Base-by-base conservation (phyloP, 768 basidiomycete genomes). In the Mycena epipterygia region DNA sequence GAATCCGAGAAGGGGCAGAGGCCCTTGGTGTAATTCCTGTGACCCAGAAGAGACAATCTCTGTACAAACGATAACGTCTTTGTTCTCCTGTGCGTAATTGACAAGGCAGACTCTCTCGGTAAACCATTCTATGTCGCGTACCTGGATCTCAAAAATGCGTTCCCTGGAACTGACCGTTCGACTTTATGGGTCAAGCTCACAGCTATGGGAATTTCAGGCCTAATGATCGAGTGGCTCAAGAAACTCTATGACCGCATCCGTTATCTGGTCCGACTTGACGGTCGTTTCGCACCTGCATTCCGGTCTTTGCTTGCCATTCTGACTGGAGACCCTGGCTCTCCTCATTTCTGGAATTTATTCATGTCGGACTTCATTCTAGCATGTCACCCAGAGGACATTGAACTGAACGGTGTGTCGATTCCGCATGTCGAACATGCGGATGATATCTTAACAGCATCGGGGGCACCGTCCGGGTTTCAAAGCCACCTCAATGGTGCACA, bases 41-140 rank as follows among this genome's bases (percentile, higher is more conserved):
- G n/a, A n/a, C n/a, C n/a, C n/a, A n/a, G n/a, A n/a, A n/a, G n/a
- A n/a, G n/a, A n/a, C n/a, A n/a, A n/a, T n/a, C n/a, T n/a, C n/a
- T n/a, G n/a, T n/a, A n/a, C n/a, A n/a, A n/a, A n/a, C n/a, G n/a
- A n/a, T n/a, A n/a, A n/a, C n/a, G 37, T 63, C 7, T 63, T 63
- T 25, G 61, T 63, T 12, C 48, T 63, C 7, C 46, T 46, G 2
- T 49, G 61, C 32, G 32, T 63, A 13, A 41, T 63, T n/a, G 61
- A 48, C 21, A 48, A 48, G 9, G 46, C 21, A 19, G n/a, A n/a
- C n/a, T n/a, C 25, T 48, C 25, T 27, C 12, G 46, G 46, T n/a
- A 48, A 39, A 39, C 37, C 37, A 39, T 16, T 39, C n/a, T n/a
- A n/a, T n/a, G n/a, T n/a, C n/a, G 37, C 37, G 9, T 39, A 39